phyloP scores from a whole-genome alignment of 2,329 filamentous ascomycete genomes.

The Hyphodiscus sp. region DNA sequence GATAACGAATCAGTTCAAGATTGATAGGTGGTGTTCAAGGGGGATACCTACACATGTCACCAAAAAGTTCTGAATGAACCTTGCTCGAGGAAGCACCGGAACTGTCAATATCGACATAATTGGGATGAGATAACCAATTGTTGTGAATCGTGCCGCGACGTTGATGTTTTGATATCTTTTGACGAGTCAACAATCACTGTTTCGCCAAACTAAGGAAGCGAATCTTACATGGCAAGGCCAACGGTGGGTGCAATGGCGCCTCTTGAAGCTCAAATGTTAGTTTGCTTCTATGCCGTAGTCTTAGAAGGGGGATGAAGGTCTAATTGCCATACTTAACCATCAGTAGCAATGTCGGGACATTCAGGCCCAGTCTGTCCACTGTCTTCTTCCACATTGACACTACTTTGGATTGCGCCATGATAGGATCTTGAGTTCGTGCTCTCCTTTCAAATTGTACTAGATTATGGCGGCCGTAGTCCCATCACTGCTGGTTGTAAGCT shows the following conservation, averaged over 20 bases:
- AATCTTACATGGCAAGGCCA: conserved; percentile 4
- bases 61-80: not conserved
- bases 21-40: not conserved
- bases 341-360: conserved; percentile 1
- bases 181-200: not conserved
- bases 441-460: not conserved
- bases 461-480: not conserved
- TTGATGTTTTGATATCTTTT: conserved; percentile 3
- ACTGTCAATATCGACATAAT: not conserved
- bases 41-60: not conserved
- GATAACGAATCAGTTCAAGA: not conserved
- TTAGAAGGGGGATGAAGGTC: not conserved
- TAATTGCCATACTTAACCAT: conserved; percentile 4
- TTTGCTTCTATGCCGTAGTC: not conserved
- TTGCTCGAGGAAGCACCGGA: not conserved
- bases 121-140: not conserved
- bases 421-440: not conserved
- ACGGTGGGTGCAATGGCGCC: conserved; percentile 4
- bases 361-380: not conserved
- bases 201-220: not conserved
- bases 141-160: not conserved
- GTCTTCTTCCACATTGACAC: conserved; percentile 3
- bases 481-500: not conserved
- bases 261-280: not conserved
- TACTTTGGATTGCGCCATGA: not conserved